These are phyloP conservation scores for Aureobasidium subglaciale DNA, from an alignment of 2,329 filamentous ascomycete species.

Conservation along the genomic window DNA sequence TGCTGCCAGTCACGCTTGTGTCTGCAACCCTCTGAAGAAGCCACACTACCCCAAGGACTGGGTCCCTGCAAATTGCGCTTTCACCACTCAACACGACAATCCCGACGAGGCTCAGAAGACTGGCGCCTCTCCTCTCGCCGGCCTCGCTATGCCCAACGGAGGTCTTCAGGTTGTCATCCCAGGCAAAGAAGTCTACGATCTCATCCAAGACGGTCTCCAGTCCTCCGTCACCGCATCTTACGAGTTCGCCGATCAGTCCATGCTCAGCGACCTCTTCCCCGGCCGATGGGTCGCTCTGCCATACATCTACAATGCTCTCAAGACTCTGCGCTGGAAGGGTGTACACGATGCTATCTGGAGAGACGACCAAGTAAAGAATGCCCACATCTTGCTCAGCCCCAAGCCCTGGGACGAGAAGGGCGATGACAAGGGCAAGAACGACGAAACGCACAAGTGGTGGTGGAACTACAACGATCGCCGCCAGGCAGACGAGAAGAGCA, in stretches of 20 bases:
- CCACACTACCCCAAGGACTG: conserved; percentile 71
- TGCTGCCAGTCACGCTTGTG: conserved; percentile 75
- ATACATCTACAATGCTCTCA: conserved; percentile 56
- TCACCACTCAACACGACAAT: conserved; percentile 48
- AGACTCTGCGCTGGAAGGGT: conserved; percentile 49
- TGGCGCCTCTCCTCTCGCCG: conserved; percentile 44
- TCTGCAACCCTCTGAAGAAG: conserved; percentile 75
- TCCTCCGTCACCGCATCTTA: conserved; percentile 40
- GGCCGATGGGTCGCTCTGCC: conserved; percentile 53
- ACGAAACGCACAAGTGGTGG: conserved; percentile 53
- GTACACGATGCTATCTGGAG: conserved; percentile 55
- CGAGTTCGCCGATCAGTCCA: conserved; percentile 55
- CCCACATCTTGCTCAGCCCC: conserved; percentile 55
- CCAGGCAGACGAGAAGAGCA: conserved; percentile 39
- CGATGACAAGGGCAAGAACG: conserved; percentile 33
- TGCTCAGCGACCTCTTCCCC: conserved; percentile 51
- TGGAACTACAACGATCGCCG: conserved; percentile 46
- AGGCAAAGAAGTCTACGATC: conserved; percentile 44
- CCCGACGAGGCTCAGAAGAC: conserved; percentile 45
- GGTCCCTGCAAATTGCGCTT: conserved; percentile 55
- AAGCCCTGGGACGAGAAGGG: conserved; percentile 57
- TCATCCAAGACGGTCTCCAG: conserved; percentile 44
- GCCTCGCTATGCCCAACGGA: conserved; percentile 53
- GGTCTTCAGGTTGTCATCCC: conserved; percentile 57
- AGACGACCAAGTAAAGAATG: conserved; percentile 54